phyloP scores from a whole-genome alignment of 1,284 basidiomycete genomes.

The Cryptococcus sp. region DNA sequence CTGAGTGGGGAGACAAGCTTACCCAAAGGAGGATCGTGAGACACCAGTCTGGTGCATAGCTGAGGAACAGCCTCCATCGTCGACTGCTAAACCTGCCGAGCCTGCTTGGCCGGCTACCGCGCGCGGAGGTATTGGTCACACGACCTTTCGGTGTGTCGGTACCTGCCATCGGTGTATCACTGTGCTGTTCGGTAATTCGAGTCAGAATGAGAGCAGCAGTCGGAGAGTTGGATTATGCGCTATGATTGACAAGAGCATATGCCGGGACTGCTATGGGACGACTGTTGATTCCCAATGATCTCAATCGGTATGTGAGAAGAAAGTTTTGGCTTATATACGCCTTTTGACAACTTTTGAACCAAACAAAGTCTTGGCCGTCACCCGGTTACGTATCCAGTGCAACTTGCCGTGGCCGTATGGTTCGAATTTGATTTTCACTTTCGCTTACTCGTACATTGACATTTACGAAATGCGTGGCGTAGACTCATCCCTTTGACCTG shows the following conservation, averaged over 20 bases:
- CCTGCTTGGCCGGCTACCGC: too few relatives aligned
- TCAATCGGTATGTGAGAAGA: too few relatives aligned
- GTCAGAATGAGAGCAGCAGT: not conserved
- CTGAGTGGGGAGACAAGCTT: conserved; percentile 9
- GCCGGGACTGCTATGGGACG: too few relatives aligned
- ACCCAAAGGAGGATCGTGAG: conserved; percentile 51
- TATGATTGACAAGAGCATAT: too few relatives aligned
- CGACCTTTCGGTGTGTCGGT: conserved; percentile 7
- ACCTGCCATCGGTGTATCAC: not conserved
- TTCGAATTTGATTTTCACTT: too few relatives aligned
- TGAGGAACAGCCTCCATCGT: conserved; percentile 35
- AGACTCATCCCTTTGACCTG: too few relatives aligned
- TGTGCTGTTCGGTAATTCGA: not conserved
- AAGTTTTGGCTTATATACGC: too few relatives aligned
- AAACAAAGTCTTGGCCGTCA: too few relatives aligned
- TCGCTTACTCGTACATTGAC: too few relatives aligned
- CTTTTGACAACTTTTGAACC: too few relatives aligned
- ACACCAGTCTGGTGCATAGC: conserved; percentile 51
- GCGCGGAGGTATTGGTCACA: not conserved
- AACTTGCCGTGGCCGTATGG: not conserved
- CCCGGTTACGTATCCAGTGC: not conserved
- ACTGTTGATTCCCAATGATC: too few relatives aligned
- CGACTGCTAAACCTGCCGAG: not conserved
- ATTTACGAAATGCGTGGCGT: too few relatives aligned
- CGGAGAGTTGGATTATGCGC: not conserved